A percentile compares a stretch with the other conserved stretches of the same genome.
Conservation (phyloP, 208 protist species). For the Tritrichomonas musculus region DNA sequence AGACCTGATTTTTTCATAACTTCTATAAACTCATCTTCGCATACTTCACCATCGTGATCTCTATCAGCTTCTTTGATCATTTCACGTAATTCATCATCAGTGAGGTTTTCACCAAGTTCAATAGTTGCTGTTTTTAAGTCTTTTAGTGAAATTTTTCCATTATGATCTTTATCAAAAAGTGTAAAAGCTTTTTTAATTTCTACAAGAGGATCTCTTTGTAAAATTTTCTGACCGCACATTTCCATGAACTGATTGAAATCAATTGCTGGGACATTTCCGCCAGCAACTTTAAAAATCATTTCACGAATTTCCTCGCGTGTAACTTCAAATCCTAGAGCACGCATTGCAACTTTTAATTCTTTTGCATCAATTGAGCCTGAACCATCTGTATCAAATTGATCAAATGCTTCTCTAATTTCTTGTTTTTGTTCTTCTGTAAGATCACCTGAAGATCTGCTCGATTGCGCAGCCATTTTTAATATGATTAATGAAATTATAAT, state of each 20-base stretch:
- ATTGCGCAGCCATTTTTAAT: too few species aligned
- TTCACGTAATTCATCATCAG: slow-evolving; percentile 31
- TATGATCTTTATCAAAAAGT: slow-evolving; percentile 57
- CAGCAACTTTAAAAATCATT: slow-evolving; percentile 69
- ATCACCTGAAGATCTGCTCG: too few species aligned
- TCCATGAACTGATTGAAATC: slow-evolving; percentile 69
- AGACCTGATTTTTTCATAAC: slow-evolving; percentile 32
- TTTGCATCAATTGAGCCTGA: slow-evolving; percentile 82
- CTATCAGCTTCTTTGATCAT: slow-evolving; percentile 24
- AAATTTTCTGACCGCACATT: slow-evolving; percentile 74
- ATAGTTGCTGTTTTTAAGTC: slow-evolving; percentile 25
- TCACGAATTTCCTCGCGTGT: slow-evolving; percentile 77
- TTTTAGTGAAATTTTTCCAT: slow-evolving; percentile 45
- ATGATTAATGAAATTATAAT: too few species aligned
- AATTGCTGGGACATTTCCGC: slow-evolving; percentile 63
- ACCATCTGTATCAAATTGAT: slow-evolving; percentile 80
- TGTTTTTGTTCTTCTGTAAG: slow-evolving; percentile 95
- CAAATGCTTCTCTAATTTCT: slow-evolving; percentile 97
- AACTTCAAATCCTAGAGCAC: slow-evolving; percentile 93
- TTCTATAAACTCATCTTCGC: slow-evolving; percentile 57
- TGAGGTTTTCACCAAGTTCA: slow-evolving; percentile 27
- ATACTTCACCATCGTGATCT: slow-evolving; percentile 46
- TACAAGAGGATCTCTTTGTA: slow-evolving; percentile 69
- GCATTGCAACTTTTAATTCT: slow-evolving; percentile 98
- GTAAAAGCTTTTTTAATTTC: slow-evolving; percentile 28